Conservation (phyloP, 2,329 filamentous ascomycete species). For the Fusarium tricinctum region DNA sequence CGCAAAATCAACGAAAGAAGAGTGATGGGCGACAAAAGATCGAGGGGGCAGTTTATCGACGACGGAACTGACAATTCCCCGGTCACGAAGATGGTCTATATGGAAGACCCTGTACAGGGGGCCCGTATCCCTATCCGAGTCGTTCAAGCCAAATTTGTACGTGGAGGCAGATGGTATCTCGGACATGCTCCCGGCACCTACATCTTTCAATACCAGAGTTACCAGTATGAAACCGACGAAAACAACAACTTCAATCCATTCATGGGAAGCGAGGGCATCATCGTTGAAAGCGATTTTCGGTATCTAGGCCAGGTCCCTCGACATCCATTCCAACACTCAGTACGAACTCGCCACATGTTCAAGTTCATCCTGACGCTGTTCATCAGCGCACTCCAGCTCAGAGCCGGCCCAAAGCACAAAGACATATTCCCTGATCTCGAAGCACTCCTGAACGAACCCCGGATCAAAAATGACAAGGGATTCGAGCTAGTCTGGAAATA, state of each 20-base stretch:
- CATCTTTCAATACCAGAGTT: slow-evolving; percentile 46
- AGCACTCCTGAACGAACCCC: background rate
- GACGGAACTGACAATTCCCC: background rate
- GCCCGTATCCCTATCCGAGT: background rate
- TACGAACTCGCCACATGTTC: background rate
- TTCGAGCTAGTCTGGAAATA: background rate
- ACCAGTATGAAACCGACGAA: background rate
- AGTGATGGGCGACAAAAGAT: background rate
- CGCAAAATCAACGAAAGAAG: background rate
- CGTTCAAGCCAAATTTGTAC: background rate
- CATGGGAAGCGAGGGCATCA: background rate
- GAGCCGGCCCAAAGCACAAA: background rate
- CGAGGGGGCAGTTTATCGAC: background rate
- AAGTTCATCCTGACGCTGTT: slow-evolving; percentile 4
- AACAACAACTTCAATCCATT: background rate
- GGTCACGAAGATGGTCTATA: background rate
- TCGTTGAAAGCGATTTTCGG: background rate
- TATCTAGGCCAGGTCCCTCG: slow-evolving; percentile 30
- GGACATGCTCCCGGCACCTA: slow-evolving; percentile 47
- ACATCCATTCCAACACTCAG: background rate
- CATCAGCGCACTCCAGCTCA: slow-evolving; percentile 10
- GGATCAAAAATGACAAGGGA: background rate
- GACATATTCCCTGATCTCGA: background rate
- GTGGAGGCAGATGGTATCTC: slow-evolving; percentile 34
- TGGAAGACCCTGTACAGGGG: background rate